Evolutionary conservation across 257 asterid genomes (phyloP).

Genomic region (Haberlea rhodopensis): DNA sequence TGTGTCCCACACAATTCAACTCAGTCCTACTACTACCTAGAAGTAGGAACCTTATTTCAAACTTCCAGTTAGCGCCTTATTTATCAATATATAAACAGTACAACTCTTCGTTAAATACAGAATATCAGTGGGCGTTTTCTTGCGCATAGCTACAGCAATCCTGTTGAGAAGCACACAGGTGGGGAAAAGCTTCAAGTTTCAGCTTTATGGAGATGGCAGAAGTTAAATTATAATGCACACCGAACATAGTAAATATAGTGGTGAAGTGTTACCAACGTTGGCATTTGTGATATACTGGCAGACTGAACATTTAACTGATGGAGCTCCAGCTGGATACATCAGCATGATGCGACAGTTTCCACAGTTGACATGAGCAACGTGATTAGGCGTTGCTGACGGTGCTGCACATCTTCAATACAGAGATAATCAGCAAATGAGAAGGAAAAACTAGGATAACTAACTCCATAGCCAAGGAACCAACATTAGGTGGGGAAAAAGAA

Average conservation of each 20-base stretch:
- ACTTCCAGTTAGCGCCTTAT: not conserved
- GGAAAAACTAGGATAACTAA: conserved; percentile 16
- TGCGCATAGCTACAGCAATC: not conserved
- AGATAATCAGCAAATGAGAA: conserved; percentile 18
- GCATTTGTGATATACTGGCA: not conserved
- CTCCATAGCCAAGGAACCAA: too few relatives aligned
- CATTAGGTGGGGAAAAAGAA: too few relatives aligned
- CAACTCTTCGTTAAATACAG: not conserved
- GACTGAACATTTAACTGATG: conserved; percentile 4
- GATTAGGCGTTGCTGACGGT: conserved; percentile 41
- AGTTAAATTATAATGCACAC: not conserved
- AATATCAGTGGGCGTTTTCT: not conserved
- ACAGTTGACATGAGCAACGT: conserved; percentile 78
- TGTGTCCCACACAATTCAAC: not conserved
- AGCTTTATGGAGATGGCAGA: conserved; percentile 7
- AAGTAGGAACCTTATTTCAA: not conserved
- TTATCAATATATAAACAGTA: not conserved
- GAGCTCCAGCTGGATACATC: conserved; percentile 42
- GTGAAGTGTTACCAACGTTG: not conserved
- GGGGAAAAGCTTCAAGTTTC: not conserved
- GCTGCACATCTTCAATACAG: conserved; percentile 37
- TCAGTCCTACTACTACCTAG: not conserved
- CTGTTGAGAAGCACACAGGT: not conserved
- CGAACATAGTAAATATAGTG: conserved; percentile 8
- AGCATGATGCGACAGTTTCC: conserved; percentile 82